phyloP scores from a whole-genome alignment of 2,329 filamentous ascomycete genomes.

The Stemphylium lycopersici region DNA sequence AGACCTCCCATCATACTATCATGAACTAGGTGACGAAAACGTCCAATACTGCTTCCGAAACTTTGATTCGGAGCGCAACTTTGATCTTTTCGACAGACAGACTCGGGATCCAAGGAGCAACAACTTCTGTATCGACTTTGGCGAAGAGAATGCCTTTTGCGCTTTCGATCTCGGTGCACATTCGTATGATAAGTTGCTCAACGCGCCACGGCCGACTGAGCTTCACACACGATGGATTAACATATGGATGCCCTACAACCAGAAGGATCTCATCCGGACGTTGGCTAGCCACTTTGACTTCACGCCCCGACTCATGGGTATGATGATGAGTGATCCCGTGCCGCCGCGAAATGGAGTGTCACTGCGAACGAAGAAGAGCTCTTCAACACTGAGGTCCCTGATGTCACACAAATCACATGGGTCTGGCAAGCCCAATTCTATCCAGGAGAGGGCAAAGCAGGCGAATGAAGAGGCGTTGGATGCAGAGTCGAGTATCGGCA shows the following conservation, averaged over 20 bases:
- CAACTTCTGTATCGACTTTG: constrained; percentile 72
- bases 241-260: constrained; percentile 70
- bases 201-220: constrained; percentile 53
- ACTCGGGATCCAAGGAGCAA: constrained; percentile 51
- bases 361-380: constrained; percentile 35
- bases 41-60: constrained; percentile 55
- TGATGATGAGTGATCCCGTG: constrained; percentile 66
- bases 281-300: constrained; percentile 70
- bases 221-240: constrained; percentile 75
- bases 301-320: constrained; percentile 67
- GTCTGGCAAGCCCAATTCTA: constrained; percentile 27
- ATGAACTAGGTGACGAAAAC: constrained; percentile 40
- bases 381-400: constrained; percentile 39
- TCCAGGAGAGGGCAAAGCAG: constrained; percentile 16
- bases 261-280: constrained; percentile 61
- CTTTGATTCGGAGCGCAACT: constrained; percentile 60
- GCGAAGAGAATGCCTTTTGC: constrained; percentile 60
- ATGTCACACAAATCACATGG: constrained; percentile 36
- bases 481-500: constrained; percentile 45
- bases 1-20: constrained; percentile 45
- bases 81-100: constrained; percentile 52
- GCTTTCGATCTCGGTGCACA: constrained; percentile 59
- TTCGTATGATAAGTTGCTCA: constrained; percentile 50
- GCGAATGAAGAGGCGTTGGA: constrained; percentile 26
- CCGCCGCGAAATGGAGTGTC: constrained; percentile 25